A percentile compares a stretch with the other conserved stretches of the same genome.
These are phyloP conservation scores for Erodium trifolium DNA, from an alignment of 441 rosid genomes.

Conservation along the genomic window DNA sequence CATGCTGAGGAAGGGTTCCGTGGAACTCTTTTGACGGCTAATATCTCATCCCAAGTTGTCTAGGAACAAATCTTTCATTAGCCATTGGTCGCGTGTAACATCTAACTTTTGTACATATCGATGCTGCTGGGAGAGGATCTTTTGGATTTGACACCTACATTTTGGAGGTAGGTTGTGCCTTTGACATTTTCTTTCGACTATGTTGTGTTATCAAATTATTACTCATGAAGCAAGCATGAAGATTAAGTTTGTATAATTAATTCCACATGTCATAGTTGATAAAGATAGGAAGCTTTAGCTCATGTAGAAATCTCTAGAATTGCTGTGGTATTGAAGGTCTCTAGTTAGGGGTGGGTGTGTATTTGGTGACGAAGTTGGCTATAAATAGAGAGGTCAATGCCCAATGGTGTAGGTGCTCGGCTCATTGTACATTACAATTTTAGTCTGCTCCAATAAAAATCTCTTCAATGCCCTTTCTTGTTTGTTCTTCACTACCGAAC, in stretches of 20 bases:
- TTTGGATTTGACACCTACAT: constrained; percentile 19
- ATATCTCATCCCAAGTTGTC: constrained; percentile 56
- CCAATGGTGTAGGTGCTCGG: too few relatives aligned
- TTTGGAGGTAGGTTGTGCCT: constrained; percentile 25
- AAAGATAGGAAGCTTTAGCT: too few relatives aligned
- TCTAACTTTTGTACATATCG: constrained; percentile 28
- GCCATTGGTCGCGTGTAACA: constrained; percentile 12
- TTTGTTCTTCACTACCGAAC: too few relatives aligned
- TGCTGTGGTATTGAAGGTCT: not conserved
- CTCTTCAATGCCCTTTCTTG: too few relatives aligned
- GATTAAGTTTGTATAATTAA: too few relatives aligned
- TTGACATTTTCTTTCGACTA: not conserved
- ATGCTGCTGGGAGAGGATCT: constrained; percentile 22
- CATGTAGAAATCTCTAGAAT: too few relatives aligned
- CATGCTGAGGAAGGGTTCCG: constrained; percentile 81
- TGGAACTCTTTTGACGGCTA: constrained; percentile 71
- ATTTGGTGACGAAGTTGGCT: too few relatives aligned
- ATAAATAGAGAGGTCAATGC: too few relatives aligned
- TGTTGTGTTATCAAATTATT: not conserved
- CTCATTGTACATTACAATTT: not conserved
- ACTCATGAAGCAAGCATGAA: not conserved
- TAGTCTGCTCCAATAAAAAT: too few relatives aligned
- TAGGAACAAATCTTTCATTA: constrained; percentile 24
- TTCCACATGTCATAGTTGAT: too few relatives aligned
- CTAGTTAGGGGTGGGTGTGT: too few relatives aligned